Percentiles rank a stretch among this genome's conserved stretches.
Evolutionary conservation across 768 basidiomycete species (phyloP).

Genomic region (Russula vinacea): DNA sequence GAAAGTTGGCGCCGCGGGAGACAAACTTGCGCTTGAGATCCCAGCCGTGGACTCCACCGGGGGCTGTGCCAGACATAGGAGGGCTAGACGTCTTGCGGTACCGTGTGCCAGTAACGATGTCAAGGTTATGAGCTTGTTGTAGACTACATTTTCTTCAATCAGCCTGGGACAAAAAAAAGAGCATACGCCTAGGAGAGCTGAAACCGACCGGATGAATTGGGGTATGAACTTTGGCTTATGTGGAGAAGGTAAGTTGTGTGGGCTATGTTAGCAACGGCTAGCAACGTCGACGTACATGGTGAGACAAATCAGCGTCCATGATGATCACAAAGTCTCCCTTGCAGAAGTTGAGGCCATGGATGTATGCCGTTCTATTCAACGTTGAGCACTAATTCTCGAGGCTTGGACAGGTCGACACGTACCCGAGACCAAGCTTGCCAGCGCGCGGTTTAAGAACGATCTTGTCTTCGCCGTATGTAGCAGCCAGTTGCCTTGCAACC

Average conservation of each 20-base stretch:
- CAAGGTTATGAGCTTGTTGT: constrained; percentile 82
- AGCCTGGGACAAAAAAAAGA: constrained; percentile 2
- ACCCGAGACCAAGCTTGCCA: constrained; percentile 91
- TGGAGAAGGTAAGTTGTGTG: not conserved
- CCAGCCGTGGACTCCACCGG: constrained; percentile 92
- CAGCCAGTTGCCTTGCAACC: constrained; percentile 73
- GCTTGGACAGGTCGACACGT: constrained; percentile 28
- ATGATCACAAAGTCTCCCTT: constrained; percentile 93
- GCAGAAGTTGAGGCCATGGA: constrained; percentile 86
- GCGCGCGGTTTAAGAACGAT: constrained; percentile 85
- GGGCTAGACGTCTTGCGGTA: constrained; percentile 67
- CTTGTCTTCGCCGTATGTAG: constrained; percentile 78
- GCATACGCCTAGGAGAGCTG: not conserved
- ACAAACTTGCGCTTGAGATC: constrained; percentile 87
- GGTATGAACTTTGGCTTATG: constrained; percentile 89
- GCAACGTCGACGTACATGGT: constrained; percentile 60
- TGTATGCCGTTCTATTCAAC: constrained; percentile 74
- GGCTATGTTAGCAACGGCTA: not conserved
- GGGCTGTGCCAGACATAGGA: constrained; percentile 51
- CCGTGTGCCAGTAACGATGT: constrained; percentile 91
- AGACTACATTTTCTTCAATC: constrained; percentile 45
- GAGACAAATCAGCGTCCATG: constrained; percentile 97
- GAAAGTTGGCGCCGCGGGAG: constrained; percentile 84
- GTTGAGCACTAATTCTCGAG: not conserved
- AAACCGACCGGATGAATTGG: constrained; percentile 73